Base-by-base conservation (phyloP, 2,329 filamentous ascomycete species). In the Furcasterigmium sp. region DNA sequence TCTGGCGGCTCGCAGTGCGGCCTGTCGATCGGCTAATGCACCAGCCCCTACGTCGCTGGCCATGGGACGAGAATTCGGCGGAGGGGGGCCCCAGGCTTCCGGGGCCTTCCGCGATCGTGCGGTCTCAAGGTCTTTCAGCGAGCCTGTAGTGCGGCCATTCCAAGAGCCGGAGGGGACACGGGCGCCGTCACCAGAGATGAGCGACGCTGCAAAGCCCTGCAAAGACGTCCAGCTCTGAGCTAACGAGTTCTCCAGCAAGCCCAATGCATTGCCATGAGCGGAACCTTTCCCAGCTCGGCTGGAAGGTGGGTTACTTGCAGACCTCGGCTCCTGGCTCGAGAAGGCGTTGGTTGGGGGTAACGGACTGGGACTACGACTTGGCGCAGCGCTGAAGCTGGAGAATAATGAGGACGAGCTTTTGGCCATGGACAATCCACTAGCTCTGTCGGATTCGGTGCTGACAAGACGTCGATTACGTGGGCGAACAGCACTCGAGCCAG, bases 171-270 rank as follows among this genome's bases (percentile, higher is more conserved):
- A 15, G 8, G 9, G 11, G 15, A 9, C 61, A 10, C 55, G 49
- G 25, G 64, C 64, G 43, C 59, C 63, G 29, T 49, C 60, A 39
- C 58, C 55, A 7, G 54, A 52, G 11, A 73, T 50, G 9, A 72
- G 49, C 4, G 71, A 72, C 3, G 72, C 66, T 6, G 76, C 74
- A 41, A 80, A 66, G 29, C 71, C 74, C 45, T 77, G 72, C 3
- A 80, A 69, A 5, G 75, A 76, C 3, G 70, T 64, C 76, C 76
- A 80, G 53, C 68, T 72, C 25, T 75, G 69, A 2, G 69, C 61
- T 67, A 74, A 76, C 3, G 75, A 70, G 37, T 73, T 69, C 42
- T 71, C 73, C 9, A 78, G 58, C 37, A 78, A 64, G 8, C 39
- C 39, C 10, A 41, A 30, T n/a, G 29, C n/a, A n/a, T 34, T 41